Evolutionary conservation across 2,329 filamentous ascomycete genomes (phyloP).

Genomic region (Juglanconis sp.): DNA sequence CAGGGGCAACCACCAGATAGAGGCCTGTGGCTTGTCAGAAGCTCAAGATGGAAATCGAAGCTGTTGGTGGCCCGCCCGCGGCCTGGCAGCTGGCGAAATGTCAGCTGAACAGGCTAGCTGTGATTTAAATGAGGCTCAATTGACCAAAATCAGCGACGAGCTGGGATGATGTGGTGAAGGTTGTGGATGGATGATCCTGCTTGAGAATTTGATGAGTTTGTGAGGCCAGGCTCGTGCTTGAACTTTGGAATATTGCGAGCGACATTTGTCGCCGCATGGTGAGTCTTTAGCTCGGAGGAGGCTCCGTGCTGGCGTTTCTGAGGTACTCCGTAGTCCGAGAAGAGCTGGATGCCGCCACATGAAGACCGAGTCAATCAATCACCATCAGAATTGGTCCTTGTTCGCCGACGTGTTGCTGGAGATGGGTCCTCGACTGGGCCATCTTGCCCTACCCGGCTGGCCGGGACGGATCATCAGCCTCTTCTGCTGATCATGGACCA

Average conservation of each 20-base stretch:
- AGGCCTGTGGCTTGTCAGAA: background rate
- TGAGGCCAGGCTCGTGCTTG: background rate
- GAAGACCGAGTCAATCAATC: background rate
- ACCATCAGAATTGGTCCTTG: background rate
- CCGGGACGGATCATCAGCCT: slow-evolving; percentile 11
- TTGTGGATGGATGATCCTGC: background rate
- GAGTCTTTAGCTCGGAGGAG: background rate
- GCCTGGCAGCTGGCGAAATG: background rate
- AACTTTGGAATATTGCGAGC: slow-evolving; percentile 5
- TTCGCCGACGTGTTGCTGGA: no score
- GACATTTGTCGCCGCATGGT: background rate
- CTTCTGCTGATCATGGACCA: background rate
- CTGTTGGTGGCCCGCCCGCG: no score
- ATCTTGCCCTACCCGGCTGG: background rate
- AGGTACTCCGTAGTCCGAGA: background rate
- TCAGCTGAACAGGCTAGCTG: background rate
- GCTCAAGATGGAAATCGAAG: background rate
- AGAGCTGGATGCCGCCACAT: no score
- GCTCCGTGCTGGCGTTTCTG: background rate
- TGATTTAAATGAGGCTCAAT: background rate
- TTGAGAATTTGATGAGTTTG: background rate
- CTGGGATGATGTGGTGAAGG: background rate
- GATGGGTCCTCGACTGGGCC: background rate
- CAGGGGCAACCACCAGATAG: background rate
- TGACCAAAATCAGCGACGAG: background rate